Conservation (phyloP, 148 eudicot species). For the Heliosperma pusillum region DNA sequence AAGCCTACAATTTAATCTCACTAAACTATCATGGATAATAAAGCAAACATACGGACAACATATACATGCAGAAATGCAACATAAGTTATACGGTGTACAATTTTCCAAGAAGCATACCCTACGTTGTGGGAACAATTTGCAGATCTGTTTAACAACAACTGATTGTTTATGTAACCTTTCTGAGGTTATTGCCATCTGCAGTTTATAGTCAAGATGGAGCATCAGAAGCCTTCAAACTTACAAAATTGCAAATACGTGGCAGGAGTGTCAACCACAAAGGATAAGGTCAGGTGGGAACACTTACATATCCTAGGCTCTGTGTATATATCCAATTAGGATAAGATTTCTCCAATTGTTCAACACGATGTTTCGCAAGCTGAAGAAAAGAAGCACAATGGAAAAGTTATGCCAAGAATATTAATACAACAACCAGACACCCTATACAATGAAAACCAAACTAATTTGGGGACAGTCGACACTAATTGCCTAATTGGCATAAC, state of each 20-base stretch:
- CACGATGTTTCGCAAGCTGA: constrained; percentile 73
- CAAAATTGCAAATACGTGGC: background rate
- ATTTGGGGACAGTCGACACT: background rate
- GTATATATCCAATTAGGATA: constrained; percentile 88
- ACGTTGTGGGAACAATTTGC: constrained; percentile 90
- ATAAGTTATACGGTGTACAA: background rate
- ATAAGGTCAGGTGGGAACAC: constrained; percentile 20
- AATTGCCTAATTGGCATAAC: background rate
- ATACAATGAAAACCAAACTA: background rate
- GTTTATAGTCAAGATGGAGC: constrained; percentile 21
- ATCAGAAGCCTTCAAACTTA: constrained; percentile 13
- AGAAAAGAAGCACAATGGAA: constrained; percentile 25
- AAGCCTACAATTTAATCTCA: background rate
- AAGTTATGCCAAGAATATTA: background rate
- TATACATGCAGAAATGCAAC: background rate
- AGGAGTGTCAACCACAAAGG: background rate
- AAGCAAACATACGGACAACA: background rate
- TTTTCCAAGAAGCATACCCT: constrained; percentile 46
- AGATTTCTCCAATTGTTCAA: constrained; percentile 84
- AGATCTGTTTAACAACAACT: constrained; percentile 78
- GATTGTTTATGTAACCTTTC: constrained; percentile 95
- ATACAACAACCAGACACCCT: background rate
- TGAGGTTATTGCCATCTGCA: constrained; percentile 92
- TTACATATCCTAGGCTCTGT: constrained; percentile 84
- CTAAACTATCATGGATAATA: constrained; percentile 2